Evolutionary conservation across 1,139 yeast genomes (phyloP), one percentile per base, ranked within the genome.

Genomic region (Hansenula sp.): DNA sequence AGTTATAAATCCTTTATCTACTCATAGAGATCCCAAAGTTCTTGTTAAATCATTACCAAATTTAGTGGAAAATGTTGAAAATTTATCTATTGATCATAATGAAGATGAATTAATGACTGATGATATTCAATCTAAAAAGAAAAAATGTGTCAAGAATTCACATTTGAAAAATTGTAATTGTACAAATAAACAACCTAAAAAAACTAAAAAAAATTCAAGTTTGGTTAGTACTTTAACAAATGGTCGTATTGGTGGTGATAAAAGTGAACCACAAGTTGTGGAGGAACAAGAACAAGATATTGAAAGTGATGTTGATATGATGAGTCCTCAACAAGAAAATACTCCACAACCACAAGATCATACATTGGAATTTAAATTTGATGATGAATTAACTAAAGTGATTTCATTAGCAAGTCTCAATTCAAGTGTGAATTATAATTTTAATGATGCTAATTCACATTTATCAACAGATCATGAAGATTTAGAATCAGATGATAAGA

Each of bases 1-100:
- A 31, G 50, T 47, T 8, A 54, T 54, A 21, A 54, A 54, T 33
- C 59, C 59, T 4, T 32, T 54, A n/a, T 50, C 55, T 3, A 49
- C 57, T 3, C 55, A 52, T 31, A 52, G 45, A 32, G 52, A 53
- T 25, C 50, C 45, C 13, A 27, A 38, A 5, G 31, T 40, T 2
- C n/a, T 45, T 14, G 42, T 40, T 1, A 41, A 41, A 13, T 32
- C 39, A n/a, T 34, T 49, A 4, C 47, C 48, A n/a, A 40, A 40
- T 14, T 26, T 51, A n/a, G 45, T 44, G 5, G 52, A 46, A 17
- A 46, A 45, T 36, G 48, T 41, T 5, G 56, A 44, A 36, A 38
- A 37, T 30, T 21, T 44, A 10, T 32, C 45, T 2, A 37, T 45
- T 18, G 44, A 40, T 7, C 38, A 35, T 17, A 13, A 24, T 16